phyloP scores from a whole-genome alignment of 2,329 filamentous ascomycete species.

The Ampelomyces quisqualis region DNA sequence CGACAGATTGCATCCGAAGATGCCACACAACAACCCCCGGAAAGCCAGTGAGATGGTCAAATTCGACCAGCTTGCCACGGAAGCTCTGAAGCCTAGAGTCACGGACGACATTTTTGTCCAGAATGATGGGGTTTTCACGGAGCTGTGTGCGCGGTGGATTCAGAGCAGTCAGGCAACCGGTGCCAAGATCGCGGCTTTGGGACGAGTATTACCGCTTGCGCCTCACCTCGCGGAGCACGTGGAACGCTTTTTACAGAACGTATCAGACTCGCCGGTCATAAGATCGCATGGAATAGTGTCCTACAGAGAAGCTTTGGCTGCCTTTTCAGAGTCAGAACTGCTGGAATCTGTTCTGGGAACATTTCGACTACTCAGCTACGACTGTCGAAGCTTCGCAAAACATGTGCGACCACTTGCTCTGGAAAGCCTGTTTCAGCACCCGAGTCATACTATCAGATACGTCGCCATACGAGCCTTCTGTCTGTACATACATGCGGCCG shows the following conservation, averaged over 20 bases:
- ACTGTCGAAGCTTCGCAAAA: conserved; percentile 66
- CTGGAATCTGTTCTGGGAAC: conserved; percentile 62
- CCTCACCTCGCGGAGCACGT: conserved; percentile 76
- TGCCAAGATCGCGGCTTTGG: conserved; percentile 66
- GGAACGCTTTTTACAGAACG: conserved; percentile 50
- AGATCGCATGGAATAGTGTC: conserved; percentile 8
- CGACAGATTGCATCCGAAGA: conserved; percentile 13
- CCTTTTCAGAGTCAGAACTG: conserved; percentile 18
- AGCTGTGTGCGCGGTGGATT: conserved; percentile 80
- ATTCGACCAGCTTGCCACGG: conserved; percentile 30
- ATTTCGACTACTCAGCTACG: conserved; percentile 78
- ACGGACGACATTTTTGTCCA: conserved; percentile 73
- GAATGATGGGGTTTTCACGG: conserved; percentile 74
- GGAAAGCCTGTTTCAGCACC: conserved; percentile 65
- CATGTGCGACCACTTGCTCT: conserved; percentile 67
- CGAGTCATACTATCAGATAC: conserved; percentile 66
- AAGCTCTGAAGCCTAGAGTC: conserved; percentile 62
- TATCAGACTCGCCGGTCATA: conserved; percentile 28
- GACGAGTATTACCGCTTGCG: conserved; percentile 77
- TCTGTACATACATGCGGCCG: conserved; percentile 74
- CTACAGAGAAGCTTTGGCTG: not conserved
- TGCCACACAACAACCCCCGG: conserved; percentile 18
- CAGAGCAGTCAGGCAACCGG: conserved; percentile 43
- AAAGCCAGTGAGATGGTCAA: conserved; percentile 29
- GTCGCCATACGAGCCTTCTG: conserved; percentile 80